Evolutionary conservation across 2,329 filamentous ascomycete genomes (phyloP).

Genomic region (Cercospora berteroae): DNA sequence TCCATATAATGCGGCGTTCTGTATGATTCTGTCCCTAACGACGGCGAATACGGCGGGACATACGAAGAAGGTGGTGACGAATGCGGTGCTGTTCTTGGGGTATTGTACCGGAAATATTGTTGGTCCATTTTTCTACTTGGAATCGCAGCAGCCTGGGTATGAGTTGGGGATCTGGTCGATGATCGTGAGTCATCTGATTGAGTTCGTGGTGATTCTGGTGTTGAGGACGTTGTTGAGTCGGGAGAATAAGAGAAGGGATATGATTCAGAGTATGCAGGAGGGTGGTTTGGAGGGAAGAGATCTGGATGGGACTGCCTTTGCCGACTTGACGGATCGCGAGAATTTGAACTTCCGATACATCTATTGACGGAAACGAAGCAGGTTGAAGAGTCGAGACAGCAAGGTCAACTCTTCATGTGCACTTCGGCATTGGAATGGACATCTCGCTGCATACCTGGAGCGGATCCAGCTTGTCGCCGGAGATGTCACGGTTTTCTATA

Average conservation of each 20-base stretch:
- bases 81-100: slow-evolving; percentile 59
- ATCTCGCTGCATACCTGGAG: background rate
- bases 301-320: slow-evolving; percentile 52
- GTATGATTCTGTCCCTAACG: slow-evolving; percentile 50
- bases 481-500: background rate
- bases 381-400: background rate
- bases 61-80: slow-evolving; percentile 65
- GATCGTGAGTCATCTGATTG: slow-evolving; percentile 55
- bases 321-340: slow-evolving; percentile 52
- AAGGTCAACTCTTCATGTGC: background rate
- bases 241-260: slow-evolving; percentile 53
- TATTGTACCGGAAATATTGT: slow-evolving; percentile 53
- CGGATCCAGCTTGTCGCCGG: background rate
- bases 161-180: slow-evolving; percentile 56
- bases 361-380: background rate
- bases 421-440: background rate
- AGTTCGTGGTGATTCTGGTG: slow-evolving; percentile 47
- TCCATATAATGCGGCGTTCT: slow-evolving; percentile 52
- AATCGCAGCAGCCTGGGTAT: slow-evolving; percentile 53
- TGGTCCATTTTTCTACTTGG: slow-evolving; percentile 62
- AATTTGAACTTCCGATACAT: slow-evolving; percentile 19
- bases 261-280: slow-evolving; percentile 47
- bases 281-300: slow-evolving; percentile 49
- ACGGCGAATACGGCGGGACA: slow-evolving; percentile 56
- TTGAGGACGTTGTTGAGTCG: slow-evolving; percentile 50